Percentiles rank a stretch among this genome's conserved stretches.
These are phyloP conservation scores for Tetrapisispora namnaoensis DNA, from an alignment of 805 yeast genomes.

Conservation along the genomic window DNA sequence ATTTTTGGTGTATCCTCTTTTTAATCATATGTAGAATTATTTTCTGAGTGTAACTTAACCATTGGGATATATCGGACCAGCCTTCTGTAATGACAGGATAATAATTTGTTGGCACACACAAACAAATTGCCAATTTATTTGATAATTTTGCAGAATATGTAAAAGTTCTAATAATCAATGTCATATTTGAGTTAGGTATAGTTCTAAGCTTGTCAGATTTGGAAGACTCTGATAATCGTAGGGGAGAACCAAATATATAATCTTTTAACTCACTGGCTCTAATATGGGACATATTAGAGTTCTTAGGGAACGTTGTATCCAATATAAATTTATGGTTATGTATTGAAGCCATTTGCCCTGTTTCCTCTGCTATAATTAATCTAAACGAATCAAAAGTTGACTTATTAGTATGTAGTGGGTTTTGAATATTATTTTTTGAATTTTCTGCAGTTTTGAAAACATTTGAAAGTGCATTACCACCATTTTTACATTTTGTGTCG, in stretches of 20 bases:
- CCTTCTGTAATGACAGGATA: slow-evolving; percentile 25
- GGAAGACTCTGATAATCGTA: slow-evolving; percentile 24
- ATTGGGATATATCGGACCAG: slow-evolving; percentile 26
- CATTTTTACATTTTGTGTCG: not conserved
- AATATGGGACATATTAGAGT: slow-evolving; percentile 19
- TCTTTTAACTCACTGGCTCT: slow-evolving; percentile 29
- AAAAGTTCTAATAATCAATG: slow-evolving; percentile 30
- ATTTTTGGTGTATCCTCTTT: not conserved
- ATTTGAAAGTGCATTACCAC: not conserved
- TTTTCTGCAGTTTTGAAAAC: not conserved
- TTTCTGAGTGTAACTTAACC: slow-evolving; percentile 24
- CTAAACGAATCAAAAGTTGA: slow-evolving; percentile 15
- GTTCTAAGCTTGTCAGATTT: slow-evolving; percentile 24
- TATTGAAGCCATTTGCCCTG: slow-evolving; percentile 29
- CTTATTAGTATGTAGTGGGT: not conserved
- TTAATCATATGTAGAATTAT: slow-evolving; percentile 9
- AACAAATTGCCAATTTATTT: slow-evolving; percentile 28
- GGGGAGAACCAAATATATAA: slow-evolving; percentile 33
- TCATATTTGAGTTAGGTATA: slow-evolving; percentile 23
- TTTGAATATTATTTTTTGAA: not conserved
- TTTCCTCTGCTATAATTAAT: slow-evolving; percentile 30
- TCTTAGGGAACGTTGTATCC: slow-evolving; percentile 25
- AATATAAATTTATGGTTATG: slow-evolving; percentile 28
- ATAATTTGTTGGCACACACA: slow-evolving; percentile 23
- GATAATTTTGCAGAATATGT: slow-evolving; percentile 12